These are phyloP conservation scores for Turritis glabra DNA, from an alignment of 345 rosid species.

Conservation along the genomic window DNA sequence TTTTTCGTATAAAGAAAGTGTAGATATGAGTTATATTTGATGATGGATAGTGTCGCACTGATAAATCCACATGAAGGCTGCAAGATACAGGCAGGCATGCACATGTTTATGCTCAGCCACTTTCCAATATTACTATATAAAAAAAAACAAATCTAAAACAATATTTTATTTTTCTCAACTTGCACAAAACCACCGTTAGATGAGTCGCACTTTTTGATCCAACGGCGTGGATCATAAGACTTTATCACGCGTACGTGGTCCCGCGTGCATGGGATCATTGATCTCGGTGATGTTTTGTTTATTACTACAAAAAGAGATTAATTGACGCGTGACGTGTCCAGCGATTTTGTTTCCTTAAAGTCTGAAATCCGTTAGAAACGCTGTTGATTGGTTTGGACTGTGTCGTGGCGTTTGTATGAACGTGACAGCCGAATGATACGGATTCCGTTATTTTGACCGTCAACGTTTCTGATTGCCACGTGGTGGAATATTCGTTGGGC, in stretches of 20 bases:
- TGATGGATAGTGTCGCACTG: conserved; percentile 43
- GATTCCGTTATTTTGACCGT: conserved; percentile 42
- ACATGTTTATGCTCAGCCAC: conserved; percentile 42
- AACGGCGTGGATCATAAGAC: neutral
- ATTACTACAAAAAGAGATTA: neutral
- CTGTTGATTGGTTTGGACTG: conserved; percentile 21
- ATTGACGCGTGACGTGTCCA: conserved; percentile 39
- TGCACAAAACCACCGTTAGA: conserved; percentile 24
- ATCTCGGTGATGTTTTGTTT: conserved; percentile 5
- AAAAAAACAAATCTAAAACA: no score
- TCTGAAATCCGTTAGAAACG: conserved; percentile 31
- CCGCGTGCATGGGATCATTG: conserved; percentile 40
- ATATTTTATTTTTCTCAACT: conserved; percentile 12
- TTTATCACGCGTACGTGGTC: conserved; percentile 39
- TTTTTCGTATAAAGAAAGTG: neutral
- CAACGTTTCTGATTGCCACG: conserved; percentile 32
- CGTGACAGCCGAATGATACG: conserved; percentile 42
- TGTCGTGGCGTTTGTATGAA: conserved; percentile 25
- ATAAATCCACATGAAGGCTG: conserved; percentile 48
- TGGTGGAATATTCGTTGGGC: conserved; percentile 33
- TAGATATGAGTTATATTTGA: conserved; percentile 9
- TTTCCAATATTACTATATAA: conserved; percentile 14
- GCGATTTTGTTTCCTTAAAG: conserved; percentile 44
- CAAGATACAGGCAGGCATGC: conserved; percentile 46
- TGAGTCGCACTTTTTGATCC: conserved; percentile 17